Evolutionary conservation across 495 filamentous ascomycete species (phyloP).

Genomic region (Xylaria acuta): DNA sequence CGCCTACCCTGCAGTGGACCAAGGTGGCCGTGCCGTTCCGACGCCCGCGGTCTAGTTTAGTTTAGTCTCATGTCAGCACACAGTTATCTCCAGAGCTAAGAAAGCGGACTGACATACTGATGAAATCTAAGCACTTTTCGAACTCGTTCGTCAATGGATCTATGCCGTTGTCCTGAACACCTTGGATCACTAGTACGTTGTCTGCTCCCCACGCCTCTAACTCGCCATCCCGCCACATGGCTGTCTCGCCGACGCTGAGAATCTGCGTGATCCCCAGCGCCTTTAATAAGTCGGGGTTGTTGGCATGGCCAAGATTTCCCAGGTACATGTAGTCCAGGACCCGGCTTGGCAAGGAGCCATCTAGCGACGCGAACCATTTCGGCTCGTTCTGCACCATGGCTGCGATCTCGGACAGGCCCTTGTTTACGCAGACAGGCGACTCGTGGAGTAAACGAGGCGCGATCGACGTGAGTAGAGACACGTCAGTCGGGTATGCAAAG

Average conservation of each 20-base stretch:
- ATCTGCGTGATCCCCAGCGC: conserved; percentile 85
- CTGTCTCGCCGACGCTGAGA: conserved; percentile 90
- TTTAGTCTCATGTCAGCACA: conserved; percentile 21
- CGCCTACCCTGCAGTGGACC: conserved; percentile 95
- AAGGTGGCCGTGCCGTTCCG: conserved; percentile 80
- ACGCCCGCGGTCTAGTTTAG: conserved; percentile 71
- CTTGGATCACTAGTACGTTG: conserved; percentile 77
- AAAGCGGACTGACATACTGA: conserved; percentile 66
- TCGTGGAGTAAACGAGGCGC: conserved; percentile 71
- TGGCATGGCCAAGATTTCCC: conserved; percentile 89
- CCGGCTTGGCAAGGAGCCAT: conserved; percentile 88
- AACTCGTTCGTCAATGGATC: conserved; percentile 90
- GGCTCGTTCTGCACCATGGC: conserved; percentile 61
- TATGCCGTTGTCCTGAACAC: conserved; percentile 96
- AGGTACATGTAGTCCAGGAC: conserved; percentile 95
- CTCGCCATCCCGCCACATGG: conserved; percentile 76
- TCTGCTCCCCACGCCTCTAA: conserved; percentile 71
- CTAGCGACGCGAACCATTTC: conserved; percentile 80
- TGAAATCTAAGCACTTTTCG: conserved; percentile 85
- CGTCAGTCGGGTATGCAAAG: conserved; percentile 92
- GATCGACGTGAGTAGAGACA: conserved; percentile 75
- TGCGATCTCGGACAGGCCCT: conserved; percentile 52
- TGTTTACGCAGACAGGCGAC: conserved; percentile 49
- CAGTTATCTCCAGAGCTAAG: background rate
- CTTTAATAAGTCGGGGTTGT: conserved; percentile 82